Percentiles rank a stretch among this genome's conserved stretches.
Evolutionary conservation across 2,329 filamentous ascomycete genomes (phyloP).

Genomic region (Phaeosphaeria sp.): DNA sequence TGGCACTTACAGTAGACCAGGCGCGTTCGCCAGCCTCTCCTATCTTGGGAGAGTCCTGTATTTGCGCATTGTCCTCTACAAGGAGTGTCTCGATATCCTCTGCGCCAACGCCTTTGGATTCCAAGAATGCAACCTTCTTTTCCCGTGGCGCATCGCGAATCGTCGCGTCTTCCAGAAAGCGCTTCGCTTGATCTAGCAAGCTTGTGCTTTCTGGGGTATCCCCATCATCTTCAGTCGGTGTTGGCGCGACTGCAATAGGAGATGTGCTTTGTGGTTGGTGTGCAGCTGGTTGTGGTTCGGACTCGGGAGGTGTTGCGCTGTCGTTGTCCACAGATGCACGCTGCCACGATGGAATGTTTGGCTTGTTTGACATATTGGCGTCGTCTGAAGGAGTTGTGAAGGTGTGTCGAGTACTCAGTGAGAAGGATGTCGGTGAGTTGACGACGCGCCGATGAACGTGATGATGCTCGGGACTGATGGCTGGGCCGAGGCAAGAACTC

Average conservation of each 20-base stretch:
- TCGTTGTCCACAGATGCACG: conserved; percentile 24
- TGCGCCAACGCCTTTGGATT: conserved; percentile 74
- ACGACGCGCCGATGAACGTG: not conserved
- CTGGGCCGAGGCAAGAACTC: conserved; percentile 5
- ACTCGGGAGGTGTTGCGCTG: conserved; percentile 9
- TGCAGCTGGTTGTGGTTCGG: conserved; percentile 7
- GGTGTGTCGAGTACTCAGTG: too few relatives aligned
- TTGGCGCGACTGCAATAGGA: conserved; percentile 21
- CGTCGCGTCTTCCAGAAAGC: conserved; percentile 77
- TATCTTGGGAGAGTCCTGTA: conserved; percentile 20
- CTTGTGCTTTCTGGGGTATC: conserved; percentile 9
- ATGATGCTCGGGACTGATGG: conserved; percentile 5
- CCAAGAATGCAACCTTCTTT: conserved; percentile 78
- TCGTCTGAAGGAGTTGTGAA: not conserved
- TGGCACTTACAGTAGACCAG: conserved; percentile 36
- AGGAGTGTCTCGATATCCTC: conserved; percentile 71
- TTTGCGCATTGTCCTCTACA: conserved; percentile 50
- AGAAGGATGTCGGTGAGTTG: not conserved
- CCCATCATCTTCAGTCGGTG: conserved; percentile 13
- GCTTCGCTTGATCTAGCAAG: conserved; percentile 70
- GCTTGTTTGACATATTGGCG: conserved; percentile 26
- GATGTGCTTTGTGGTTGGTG: conserved; percentile 14
- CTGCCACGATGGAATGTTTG: conserved; percentile 47
- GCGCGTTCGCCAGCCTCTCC: conserved; percentile 32
- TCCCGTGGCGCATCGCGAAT: conserved; percentile 73